Base-by-base conservation (phyloP, 1,139 yeast species). In the Zygosaccharomyces sapae region DNA sequence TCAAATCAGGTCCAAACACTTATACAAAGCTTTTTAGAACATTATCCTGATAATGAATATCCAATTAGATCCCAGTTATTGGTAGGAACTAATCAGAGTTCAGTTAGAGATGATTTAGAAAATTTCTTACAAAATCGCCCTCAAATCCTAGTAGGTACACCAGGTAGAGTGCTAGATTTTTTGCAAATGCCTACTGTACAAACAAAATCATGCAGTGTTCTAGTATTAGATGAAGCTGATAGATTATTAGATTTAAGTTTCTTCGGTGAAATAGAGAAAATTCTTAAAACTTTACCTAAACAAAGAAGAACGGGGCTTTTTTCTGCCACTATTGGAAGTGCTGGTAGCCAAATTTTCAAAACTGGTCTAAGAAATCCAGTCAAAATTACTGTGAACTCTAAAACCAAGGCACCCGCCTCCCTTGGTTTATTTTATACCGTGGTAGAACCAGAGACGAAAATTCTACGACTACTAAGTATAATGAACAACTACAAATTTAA, bases 261-360 rank as follows among this genome's bases (percentile, higher is more conserved):
- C 63, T 80, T 79, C 34, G 73, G 72, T 44, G 89, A 87, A 48
- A 81, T 86, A 13, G 79, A 82, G 33, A 70, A 75, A 33, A 86
- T 89, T 27, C 72, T 89, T 40, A 75, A 78, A 44, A 68, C 75
- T 41, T 70, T 90, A 34, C 96, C 98, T 0, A 84, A 86, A 58
- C 98, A 92, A 68, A 79, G 96, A 61, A 76, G 98, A 61, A 89
- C 96, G 0, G 98, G 98, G 0, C 71, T 90, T 29, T 90, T 89
- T 63, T 87, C 96, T 1, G 97, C 97, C 1, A 90, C 97, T 0
- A 79, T 90, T 40, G 78, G 87, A 1, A 80, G 87, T 43, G 96
- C 96, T 0, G 89, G 87, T 13, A 72, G 75, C 46, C 74, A 76
- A 39, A 76, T 85, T 18, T 83, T 83, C 67, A 77, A 80, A 54